Base-by-base conservation (phyloP, 371 early-diverging fungal genomes). In the Mucor plumbeus region DNA sequence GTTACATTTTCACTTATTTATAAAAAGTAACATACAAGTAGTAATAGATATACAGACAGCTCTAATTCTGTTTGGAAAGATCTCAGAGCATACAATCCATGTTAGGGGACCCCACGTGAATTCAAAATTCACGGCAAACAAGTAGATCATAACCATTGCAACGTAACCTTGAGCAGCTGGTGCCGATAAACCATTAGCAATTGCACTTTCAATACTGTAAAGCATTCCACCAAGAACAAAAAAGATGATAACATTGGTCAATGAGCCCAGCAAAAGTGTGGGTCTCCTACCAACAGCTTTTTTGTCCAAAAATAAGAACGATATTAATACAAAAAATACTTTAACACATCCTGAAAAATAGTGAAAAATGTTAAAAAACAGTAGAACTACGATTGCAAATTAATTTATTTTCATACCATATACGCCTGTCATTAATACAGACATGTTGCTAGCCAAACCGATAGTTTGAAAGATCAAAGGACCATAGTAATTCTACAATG, bases 41-140 rank as follows among this genome's bases (percentile, higher is more conserved):
- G 92, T 87, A 19, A 92, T 64, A 53, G 91, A 90, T 60, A 91
- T 86, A 60, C 88, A 94, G 75, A 93, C 92, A 65, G 91, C 84
- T 61, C 89, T 86, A 61, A 88, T 77, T 50, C 87, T 83, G 62
- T 83, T 79, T 14, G 93, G 90, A 76, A 84, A 91, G 67, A 91
- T 91, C 69, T 96, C 96, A 36, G 93, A 84, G 50, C 92, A 92
- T 72, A 92, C 91, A 67, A 92, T 90, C 96, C 95, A 96, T 21
- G 90, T 91, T 53, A 92, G 80, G 17, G 95, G 96, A 6, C 94
- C 95, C 94, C 94, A 38, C 38, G 38, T 38, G 38, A 38, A 38
- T 11, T 38, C 11, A 36, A 36, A 31, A 31, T 36, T n/a, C 8
- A 86, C 62, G 11, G 73, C 73, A 60, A 72, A 72, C 26, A 71